These are phyloP conservation scores for Plectosphaerella plurivora DNA, from an alignment of 2,329 filamentous ascomycete species.

Conservation along the genomic window DNA sequence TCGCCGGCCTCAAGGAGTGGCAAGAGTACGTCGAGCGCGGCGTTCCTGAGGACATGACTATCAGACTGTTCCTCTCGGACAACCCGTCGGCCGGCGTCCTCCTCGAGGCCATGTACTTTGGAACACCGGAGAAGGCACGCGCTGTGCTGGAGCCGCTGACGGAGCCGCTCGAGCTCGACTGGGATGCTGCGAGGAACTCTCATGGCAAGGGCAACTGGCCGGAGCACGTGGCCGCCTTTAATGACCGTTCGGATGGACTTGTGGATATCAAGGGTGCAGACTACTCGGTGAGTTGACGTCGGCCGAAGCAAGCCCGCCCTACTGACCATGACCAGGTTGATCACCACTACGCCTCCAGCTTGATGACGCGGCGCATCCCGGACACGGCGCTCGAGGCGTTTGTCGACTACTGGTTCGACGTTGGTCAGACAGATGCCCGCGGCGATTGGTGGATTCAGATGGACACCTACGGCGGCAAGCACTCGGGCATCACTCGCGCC, in stretches of 20 bases:
- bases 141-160: slow-evolving; percentile 14
- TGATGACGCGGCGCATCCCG: slow-evolving; percentile 20
- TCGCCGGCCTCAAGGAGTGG: slow-evolving; percentile 15
- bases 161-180: slow-evolving; percentile 3
- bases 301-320: background rate
- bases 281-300: background rate
- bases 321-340: slow-evolving; percentile 15
- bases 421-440: slow-evolving; percentile 14
- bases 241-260: slow-evolving; percentile 2
- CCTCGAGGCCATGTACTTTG: slow-evolving; percentile 24
- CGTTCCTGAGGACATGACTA: slow-evolving; percentile 17
- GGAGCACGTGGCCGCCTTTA: slow-evolving; percentile 13
- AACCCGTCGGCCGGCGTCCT: slow-evolving; percentile 6
- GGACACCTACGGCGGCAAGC: slow-evolving; percentile 27
- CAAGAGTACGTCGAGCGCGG: slow-evolving; percentile 17
- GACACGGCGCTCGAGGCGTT: slow-evolving; percentile 16
- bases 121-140: slow-evolving; percentile 11
- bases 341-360: slow-evolving; percentile 23
- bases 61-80: slow-evolving; percentile 4
- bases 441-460: slow-evolving; percentile 27
- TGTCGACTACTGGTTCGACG: slow-evolving; percentile 19
- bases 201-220: slow-evolving; percentile 16
- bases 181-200: background rate
- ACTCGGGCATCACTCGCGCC: slow-evolving; percentile 28
- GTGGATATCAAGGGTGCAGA: slow-evolving; percentile 5